Base-by-base conservation (phyloP, 371 early-diverging fungal species). In the Apophysomyces sp. region DNA sequence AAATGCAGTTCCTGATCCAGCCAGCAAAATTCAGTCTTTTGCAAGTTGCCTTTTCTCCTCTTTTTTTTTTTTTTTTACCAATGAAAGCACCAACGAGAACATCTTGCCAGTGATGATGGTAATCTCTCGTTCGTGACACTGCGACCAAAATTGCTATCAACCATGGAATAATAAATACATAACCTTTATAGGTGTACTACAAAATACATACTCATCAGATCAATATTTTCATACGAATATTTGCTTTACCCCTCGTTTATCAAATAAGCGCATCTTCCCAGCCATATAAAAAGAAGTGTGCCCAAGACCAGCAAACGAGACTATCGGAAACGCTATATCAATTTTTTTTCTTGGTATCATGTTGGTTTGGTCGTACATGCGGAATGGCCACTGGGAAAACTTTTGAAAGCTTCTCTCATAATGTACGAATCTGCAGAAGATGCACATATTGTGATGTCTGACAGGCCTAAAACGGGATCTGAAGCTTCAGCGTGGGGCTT, bases 361-460 rank as follows among this genome's bases (percentile, higher is more conserved):
- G 4, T 21, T 5, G 11, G 2, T 21, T 18, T 9, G 21, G n/a
- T 44, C 49, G 21, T 76, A 76, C 83, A 79, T 29, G 94, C 92
- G 8, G 97, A 77, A 74, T 98, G 98, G 4, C 98, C 99, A 16
- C 95, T 95, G 31, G 94, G 94, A 68, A 97, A 98, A 66, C 92
- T 89, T 75, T 90, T 91, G 74, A 93, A 88, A 7, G 95, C 98
- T 55, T 96, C 94, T 32, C 71, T 69, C 63, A 94, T 74, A 0
- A 86, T 60, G n/a, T 75, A 71, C 12, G 72, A 36, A 67, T 82
- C 71, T n/a, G 67, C 36, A 24, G 68, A 66, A 1, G 73, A 62
- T 13, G 76, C 70, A 34, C 81, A 80, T 41, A 80, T 80, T 12
- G 73, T 65, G 0, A 80, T 68, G 39, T 77, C 84, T 52, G 85